Evolutionary conservation across 306 rosid species (phyloP).

Genomic region (Cucurbita moschata): DNA sequence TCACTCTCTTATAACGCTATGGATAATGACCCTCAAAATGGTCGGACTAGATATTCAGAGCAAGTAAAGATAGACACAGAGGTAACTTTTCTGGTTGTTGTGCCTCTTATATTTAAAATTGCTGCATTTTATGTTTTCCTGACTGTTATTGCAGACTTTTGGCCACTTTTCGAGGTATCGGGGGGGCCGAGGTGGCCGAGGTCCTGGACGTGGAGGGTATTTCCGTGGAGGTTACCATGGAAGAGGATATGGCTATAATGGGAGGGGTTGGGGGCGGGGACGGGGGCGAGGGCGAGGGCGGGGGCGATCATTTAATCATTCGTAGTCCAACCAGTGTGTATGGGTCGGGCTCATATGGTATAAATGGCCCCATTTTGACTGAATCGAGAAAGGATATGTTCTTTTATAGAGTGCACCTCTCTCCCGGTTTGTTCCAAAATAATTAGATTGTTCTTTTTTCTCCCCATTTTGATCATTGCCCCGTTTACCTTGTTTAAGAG

Average conservation of each 20-base stretch:
- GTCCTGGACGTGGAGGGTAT: slow-evolving; percentile 48
- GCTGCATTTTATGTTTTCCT: background rate
- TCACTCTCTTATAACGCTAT: slow-evolving; percentile 40
- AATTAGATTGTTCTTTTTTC: background rate
- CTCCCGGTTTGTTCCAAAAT: background rate
- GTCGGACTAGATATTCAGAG: slow-evolving; percentile 68
- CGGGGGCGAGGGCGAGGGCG: background rate
- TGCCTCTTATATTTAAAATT: background rate
- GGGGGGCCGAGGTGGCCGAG: slow-evolving; percentile 73
- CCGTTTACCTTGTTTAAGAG: background rate
- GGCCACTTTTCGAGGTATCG: slow-evolving; percentile 61
- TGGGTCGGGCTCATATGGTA: background rate
- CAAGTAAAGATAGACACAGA: slow-evolving; percentile 78
- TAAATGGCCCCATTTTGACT: background rate
- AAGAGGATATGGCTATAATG: slow-evolving; percentile 43
- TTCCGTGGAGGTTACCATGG: slow-evolving; percentile 62
- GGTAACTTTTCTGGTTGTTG: slow-evolving; percentile 21
- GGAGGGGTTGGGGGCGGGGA: slow-evolving; percentile 59
- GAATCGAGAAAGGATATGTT: background rate
- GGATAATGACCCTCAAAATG: slow-evolving; percentile 38
- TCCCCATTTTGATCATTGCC: background rate
- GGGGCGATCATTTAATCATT: background rate
- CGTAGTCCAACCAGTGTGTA: background rate
- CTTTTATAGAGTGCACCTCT: background rate
- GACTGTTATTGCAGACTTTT: slow-evolving; percentile 45